Percentiles rank a stretch among this genome's conserved stretches.
These are phyloP conservation scores for Didymosphaeria variabile DNA, from an alignment of 2,329 filamentous ascomycete species.

Conservation along the genomic window DNA sequence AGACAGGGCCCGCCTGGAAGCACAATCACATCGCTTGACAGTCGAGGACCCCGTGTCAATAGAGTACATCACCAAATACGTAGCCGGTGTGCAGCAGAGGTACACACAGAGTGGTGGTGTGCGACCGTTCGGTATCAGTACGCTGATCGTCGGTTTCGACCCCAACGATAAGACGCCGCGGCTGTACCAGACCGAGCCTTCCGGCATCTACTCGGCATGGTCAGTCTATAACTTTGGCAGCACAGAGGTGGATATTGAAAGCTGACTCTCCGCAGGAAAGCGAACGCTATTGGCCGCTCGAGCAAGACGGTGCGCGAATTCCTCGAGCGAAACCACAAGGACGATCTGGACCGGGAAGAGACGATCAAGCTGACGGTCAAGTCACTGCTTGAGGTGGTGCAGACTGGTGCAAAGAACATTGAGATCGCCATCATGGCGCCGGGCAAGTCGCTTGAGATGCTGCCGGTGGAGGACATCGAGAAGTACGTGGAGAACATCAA, in stretches of 20 bases:
- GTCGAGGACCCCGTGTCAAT: slow-evolving; percentile 97
- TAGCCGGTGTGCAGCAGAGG: slow-evolving; percentile 96
- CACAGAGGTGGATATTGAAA: not conserved
- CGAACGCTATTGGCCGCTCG: slow-evolving; percentile 96
- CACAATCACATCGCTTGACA: slow-evolving; percentile 94
- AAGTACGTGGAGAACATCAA: slow-evolving; percentile 98
- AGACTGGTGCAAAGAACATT: slow-evolving; percentile 99
- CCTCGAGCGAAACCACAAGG: slow-evolving; percentile 98
- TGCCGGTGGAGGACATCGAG: slow-evolving; percentile 96
- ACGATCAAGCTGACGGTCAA: slow-evolving; percentile 98
- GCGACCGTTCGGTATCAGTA: slow-evolving; percentile 97
- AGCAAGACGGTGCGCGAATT: slow-evolving; percentile 99
- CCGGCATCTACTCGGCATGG: slow-evolving; percentile 99
- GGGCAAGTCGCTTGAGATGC: slow-evolving; percentile 88
- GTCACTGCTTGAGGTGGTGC: slow-evolving; percentile 95
- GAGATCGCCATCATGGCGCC: slow-evolving; percentile 99
- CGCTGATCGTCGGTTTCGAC: slow-evolving; percentile 97
- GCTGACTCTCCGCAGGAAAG: slow-evolving; percentile 75
- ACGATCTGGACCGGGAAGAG: slow-evolving; percentile 93
- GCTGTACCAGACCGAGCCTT: slow-evolving; percentile 98
- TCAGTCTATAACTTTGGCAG: slow-evolving; percentile 58
- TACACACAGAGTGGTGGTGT: slow-evolving; percentile 99
- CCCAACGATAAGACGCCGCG: slow-evolving; percentile 87
- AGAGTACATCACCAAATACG: slow-evolving; percentile 99
- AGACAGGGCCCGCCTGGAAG: slow-evolving; percentile 97